Evolutionary conservation across 441 rosid genomes (phyloP), one percentile per base, ranked within the genome.

Genomic region (Adansonia madagascariensis): DNA sequence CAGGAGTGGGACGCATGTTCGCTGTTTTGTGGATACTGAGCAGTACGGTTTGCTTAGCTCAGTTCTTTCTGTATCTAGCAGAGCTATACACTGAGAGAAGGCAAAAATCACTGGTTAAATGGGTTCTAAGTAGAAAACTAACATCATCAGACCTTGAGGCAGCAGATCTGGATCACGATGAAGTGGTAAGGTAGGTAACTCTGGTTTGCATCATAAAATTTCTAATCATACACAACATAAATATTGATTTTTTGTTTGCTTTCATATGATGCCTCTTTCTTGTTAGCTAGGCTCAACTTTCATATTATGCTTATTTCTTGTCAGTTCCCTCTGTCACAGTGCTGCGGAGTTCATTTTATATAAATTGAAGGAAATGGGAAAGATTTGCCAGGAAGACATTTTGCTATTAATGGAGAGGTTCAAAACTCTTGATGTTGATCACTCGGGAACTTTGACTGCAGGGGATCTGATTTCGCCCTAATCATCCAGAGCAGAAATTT

Each of bases 361-460:
- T 50, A 86, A 88, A 88, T 90, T 91, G 12, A 87, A 86, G 84
- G 95, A 91, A 84, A 89, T 87, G 91, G 92, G 89, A 53, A 89
- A 88, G 84, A 82, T 91, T 6, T 81, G 63, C 75, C 84, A 85
- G 74, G 90, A 88, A 70, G 95, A 89, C 41, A 67, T 88, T 59
- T 27, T 82, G 18, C 67, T 76, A 3, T 62, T 85, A 50, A 56
- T 86, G 85, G 84, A 88, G 68, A 89, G 86, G 85, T 89, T 89
- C 73, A 86, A 88, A 79, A 81, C 82, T 20, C 90, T 88, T 63
- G 93, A 86, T 69, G 82, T 84, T 7, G 89, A 89, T 75, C 87
- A 88, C 14, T 87, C 92, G 0, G 95, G 95, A 71, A 85, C 89
- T 47, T 70, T 88, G 65, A 79, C 91, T 0, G 73, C 57, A 8